Evolutionary conservation across 805 yeast genomes (phyloP), one percentile per base, ranked within the genome.

Genomic region (Saccharomycopsis babjevae): DNA sequence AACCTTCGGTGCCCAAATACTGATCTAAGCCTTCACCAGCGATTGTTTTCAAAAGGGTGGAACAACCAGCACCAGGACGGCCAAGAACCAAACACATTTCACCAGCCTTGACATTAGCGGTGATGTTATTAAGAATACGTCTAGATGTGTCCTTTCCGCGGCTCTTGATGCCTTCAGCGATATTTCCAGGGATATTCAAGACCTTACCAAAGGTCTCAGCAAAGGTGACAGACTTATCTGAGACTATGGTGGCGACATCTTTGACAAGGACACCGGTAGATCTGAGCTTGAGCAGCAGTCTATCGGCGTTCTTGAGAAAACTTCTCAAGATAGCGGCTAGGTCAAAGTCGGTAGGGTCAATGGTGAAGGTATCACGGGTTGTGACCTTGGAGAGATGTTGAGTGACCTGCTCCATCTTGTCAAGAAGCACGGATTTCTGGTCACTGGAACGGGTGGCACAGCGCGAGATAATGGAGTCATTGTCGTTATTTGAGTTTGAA

Each of bases 21-120:
- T 58, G 59, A 34, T 74, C 76, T 32, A 69, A 67, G 13, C 74
- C 77, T 66, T 79, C 79, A 68, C 81, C 82, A n/a, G 81, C 70
- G 22, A 77, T 59, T 61, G 75, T 67, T 64, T 78, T 78, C 66
- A 83, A 69, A 43, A 83, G 70, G 4, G 86, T 79, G 2, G 87
- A 82, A 67, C 86, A 82, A 64, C 88, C 87, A 40, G 86, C 82
- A 68, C 86, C 86, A 1, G 88, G 86, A 70, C 79, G 76, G 66
- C 83, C 83, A 57, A 79, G 69, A 25, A 79, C 83, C 60, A 81
- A 73, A 58, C 79, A 72, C 82, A 81, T 77, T 66, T 79, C 81
- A 65, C 84, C 85, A 18, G 79, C 72, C 63, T 73, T 76, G 30
- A 73, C 73, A 46, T 77, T 73, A 71, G 79, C 81, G 42, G 74